Conservation (phyloP, 345 rosid genomes). For the Pseudoturritis turrita region DNA sequence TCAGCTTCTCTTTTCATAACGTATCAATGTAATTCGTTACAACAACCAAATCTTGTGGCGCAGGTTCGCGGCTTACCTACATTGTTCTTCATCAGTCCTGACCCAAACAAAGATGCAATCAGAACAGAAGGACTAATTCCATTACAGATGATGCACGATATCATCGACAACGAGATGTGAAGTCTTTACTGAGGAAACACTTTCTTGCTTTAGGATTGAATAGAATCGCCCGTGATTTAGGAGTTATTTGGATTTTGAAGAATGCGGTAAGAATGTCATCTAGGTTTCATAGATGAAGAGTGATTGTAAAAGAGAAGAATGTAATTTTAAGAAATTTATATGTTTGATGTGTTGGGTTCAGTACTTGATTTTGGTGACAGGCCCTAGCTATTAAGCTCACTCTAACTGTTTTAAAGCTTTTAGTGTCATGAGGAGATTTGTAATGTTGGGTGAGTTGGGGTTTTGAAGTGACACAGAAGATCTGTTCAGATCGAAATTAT, state of each 20-base stretch:
- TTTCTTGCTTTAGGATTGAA: conserved; percentile 16
- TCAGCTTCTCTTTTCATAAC: neutral
- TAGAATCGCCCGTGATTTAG: conserved; percentile 1
- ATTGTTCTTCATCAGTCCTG: conserved; percentile 76
- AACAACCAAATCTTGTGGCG: neutral
- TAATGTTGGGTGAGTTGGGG: neutral
- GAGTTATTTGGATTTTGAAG: neutral
- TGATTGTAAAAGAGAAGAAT: neutral
- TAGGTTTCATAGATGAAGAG: conserved; percentile 7
- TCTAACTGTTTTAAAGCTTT: neutral
- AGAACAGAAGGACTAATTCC: conserved; percentile 92
- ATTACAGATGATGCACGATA: conserved; percentile 86
- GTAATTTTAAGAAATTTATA: neutral
- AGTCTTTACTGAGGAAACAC: neutral
- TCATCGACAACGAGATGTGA: conserved; percentile 80
- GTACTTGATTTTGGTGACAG: neutral
- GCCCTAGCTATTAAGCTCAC: neutral
- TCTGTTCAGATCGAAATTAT: neutral
- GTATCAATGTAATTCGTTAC: neutral
- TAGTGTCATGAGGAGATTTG: neutral
- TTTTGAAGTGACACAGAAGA: neutral
- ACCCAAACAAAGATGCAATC: conserved; percentile 80
- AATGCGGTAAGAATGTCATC: conserved; percentile 8
- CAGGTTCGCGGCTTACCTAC: conserved; percentile 97
- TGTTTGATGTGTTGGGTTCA: neutral